A percentile compares a stretch with the other conserved stretches of the same genome.
Conservation (phyloP, 164 flowering plant genomes). For the Stephania japonica region DNA sequence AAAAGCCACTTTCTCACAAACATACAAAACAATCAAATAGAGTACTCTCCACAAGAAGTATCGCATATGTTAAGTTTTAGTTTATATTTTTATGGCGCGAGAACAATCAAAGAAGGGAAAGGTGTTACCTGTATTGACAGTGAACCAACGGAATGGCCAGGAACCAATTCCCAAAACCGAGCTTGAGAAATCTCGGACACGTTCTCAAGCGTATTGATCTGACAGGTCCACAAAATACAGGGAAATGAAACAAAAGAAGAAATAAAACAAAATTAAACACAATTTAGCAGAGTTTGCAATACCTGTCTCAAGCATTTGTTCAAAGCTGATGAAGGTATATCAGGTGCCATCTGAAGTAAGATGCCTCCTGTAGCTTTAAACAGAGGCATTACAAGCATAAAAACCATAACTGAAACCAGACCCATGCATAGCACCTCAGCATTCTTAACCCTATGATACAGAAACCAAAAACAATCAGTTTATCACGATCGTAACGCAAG, state of each 20-base stretch:
- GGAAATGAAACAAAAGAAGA: neutral
- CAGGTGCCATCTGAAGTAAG: constrained; percentile 82
- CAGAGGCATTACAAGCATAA: constrained; percentile 87
- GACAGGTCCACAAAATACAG: constrained; percentile 3
- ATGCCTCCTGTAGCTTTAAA: constrained; percentile 73
- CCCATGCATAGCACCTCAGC: constrained; percentile 98
- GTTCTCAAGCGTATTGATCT: constrained; percentile 71
- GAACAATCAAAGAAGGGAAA: too few species aligned
- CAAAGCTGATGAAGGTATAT: constrained; percentile 72
- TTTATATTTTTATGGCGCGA: too few species aligned
- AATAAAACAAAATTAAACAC: neutral
- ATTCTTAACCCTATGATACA: constrained; percentile 61
- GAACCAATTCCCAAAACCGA: constrained; percentile 95
- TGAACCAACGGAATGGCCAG: constrained; percentile 83
- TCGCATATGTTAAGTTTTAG: too few species aligned
- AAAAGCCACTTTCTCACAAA: neutral
- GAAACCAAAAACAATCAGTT: neutral
- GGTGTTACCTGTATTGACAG: constrained; percentile 59
- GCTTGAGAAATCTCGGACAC: constrained; percentile 70
- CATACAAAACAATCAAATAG: neutral
- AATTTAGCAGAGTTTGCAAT: neutral
- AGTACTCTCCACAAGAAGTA: too few species aligned
- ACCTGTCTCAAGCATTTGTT: constrained; percentile 92
- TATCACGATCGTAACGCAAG: neutral
- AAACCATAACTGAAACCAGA: constrained; percentile 71